Base-by-base conservation (phyloP, 805 yeast species). In the Metschnikowia anglica region DNA sequence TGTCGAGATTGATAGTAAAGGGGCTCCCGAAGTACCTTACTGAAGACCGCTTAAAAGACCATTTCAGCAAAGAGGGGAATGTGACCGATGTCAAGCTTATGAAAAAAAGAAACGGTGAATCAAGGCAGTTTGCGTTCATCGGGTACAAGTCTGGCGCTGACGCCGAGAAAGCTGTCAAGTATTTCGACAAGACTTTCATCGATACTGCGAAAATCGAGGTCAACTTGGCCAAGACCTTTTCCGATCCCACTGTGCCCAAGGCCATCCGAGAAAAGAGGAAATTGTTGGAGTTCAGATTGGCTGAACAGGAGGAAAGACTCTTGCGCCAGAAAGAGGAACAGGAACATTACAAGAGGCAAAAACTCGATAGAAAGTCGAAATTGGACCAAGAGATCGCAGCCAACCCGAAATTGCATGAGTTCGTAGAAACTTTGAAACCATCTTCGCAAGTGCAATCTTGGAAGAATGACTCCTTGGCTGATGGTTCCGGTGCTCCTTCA, bases 1-100 rank as follows among this genome's bases (percentile, higher is more conserved):
- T 80, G 86, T 90, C 98, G 16, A 85, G 98, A 66, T 76, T 91
- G 40, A 91, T 91, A 54, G 95, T 91, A 5, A 91, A 88, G 62
- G 93, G 95, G 33, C 73, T 91, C 39, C 98, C 98, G 7, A 69
- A 72, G 51, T 86, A 85, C 60, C 74, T 80, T 46, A 78, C 82
- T 0, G 97, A 91, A 60, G 88, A 79, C 2, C 79, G 83, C 49
- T 66, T 91, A 43, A 73, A 73, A 48, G 77, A 75, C 23, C 88
- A 82, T 58, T 91, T 91, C 58, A 61, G 66, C 38, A 61, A 64
- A 46, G 66, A 73, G 42, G 86, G 88, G 9, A 71, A 74, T 38
- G 88, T 90, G 21, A 87, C 97, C 0, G 99, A 93, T 74, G 90
- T 88, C 28, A 88, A 86, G 62, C 72, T 93, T 27, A 77, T 89